Percentiles rank a stretch among this genome's conserved stretches.
Conservation (phyloP, 208 protist genomes). For the Leishmania martiniquensis region DNA sequence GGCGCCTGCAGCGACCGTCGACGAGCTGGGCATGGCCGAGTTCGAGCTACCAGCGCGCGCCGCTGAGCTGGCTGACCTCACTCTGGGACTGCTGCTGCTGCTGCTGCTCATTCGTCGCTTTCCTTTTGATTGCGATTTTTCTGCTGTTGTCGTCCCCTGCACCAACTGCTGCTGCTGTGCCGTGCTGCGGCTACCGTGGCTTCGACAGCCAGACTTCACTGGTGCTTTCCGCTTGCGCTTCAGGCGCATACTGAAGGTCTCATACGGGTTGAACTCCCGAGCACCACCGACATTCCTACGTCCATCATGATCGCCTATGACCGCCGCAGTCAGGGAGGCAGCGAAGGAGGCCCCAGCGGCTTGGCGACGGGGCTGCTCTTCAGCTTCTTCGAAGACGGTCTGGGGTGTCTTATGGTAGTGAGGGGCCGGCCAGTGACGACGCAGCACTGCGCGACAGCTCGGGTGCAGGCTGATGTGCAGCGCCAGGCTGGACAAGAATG, state of each 20-base stretch:
- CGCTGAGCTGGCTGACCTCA: background rate
- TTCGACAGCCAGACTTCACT: background rate
- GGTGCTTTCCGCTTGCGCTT: background rate
- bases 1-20: background rate
- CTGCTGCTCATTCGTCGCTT: background rate
- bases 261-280: slow-evolving; percentile 8
- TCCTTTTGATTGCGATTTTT: background rate
- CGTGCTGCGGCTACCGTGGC: background rate
- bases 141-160: background rate
- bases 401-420: slow-evolving; percentile 37
- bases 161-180: background rate
- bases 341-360: background rate
- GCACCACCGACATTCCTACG: background rate
- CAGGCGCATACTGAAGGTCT: slow-evolving; percentile 1
- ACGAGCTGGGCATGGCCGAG: background rate
- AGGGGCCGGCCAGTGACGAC: slow-evolving; percentile 57
- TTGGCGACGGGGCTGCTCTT: slow-evolving; percentile 1
- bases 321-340: background rate
- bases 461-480: slow-evolving; percentile 40
- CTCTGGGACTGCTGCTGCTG: background rate
- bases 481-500: slow-evolving; percentile 34
- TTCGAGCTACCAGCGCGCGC: background rate
- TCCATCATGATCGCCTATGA: background rate
- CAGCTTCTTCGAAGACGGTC: slow-evolving; percentile 4
- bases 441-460: slow-evolving; percentile 33